Conservation (phyloP, 768 basidiomycete genomes). For the Cytidiella melzeri region DNA sequence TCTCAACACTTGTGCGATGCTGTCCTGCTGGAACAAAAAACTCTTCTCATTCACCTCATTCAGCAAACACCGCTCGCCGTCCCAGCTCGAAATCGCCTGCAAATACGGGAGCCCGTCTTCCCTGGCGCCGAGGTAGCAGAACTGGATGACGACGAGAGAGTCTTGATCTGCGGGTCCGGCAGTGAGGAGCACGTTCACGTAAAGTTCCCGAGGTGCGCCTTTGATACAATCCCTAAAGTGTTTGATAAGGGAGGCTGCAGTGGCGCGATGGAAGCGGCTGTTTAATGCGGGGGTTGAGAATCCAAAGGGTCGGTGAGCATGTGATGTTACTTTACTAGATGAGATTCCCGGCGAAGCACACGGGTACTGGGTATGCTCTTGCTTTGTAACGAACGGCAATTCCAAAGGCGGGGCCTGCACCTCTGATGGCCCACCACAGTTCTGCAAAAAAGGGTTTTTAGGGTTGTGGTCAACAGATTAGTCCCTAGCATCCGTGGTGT, state of each 20-base stretch:
- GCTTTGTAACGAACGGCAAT: constrained; percentile 88
- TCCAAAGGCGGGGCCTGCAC: constrained; percentile 78
- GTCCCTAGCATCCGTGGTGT: no score
- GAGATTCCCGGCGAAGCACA: constrained; percentile 88
- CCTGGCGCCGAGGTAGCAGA: constrained; percentile 80
- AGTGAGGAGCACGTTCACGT: constrained; percentile 86
- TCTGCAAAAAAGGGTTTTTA: constrained; percentile 46
- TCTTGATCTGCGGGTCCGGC: constrained; percentile 82
- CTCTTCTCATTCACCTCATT: constrained; percentile 91
- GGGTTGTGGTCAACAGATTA: background rate
- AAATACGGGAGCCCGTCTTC: constrained; percentile 73
- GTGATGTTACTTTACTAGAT: constrained; percentile 59
- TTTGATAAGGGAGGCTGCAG: constrained; percentile 80
- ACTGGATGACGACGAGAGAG: constrained; percentile 85
- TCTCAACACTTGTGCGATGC: constrained; percentile 83
- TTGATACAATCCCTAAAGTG: constrained; percentile 95
- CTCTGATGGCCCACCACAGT: constrained; percentile 84
- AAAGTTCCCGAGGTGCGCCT: constrained; percentile 78
- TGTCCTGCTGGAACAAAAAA: constrained; percentile 86
- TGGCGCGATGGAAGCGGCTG: constrained; percentile 84
- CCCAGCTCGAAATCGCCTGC: constrained; percentile 84
- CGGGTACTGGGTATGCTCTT: constrained; percentile 82
- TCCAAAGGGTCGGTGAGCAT: background rate
- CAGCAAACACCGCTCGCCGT: constrained; percentile 77
- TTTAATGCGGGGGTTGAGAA: background rate